Evolutionary conservation across 805 yeast species (phyloP).

Genomic region (Candida manassasensis): DNA sequence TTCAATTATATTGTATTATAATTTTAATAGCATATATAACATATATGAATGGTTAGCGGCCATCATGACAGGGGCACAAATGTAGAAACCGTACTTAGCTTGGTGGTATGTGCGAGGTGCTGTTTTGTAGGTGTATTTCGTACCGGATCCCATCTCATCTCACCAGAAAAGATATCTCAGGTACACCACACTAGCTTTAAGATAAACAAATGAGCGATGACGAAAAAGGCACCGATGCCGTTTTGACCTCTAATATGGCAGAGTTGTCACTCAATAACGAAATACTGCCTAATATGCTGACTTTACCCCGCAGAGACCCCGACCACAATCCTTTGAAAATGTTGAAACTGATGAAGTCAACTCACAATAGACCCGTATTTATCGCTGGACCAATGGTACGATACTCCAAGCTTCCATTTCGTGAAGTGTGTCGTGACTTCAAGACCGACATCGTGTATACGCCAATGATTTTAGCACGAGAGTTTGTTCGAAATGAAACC

Average conservation of each 20-base stretch:
- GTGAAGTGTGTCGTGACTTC: constrained; percentile 69
- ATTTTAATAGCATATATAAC: constrained; percentile 1
- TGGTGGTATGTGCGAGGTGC: too few relatives aligned
- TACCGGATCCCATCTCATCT: too few relatives aligned
- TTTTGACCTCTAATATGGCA: too few relatives aligned
- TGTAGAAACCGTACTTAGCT: too few relatives aligned
- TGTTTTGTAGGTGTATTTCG: too few relatives aligned
- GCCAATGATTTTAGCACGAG: constrained; percentile 96
- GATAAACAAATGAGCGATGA: too few relatives aligned
- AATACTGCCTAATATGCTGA: constrained; percentile 4
- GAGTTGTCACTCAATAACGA: neutral
- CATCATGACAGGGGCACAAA: too few relatives aligned
- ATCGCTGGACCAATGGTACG: constrained; percentile 92
- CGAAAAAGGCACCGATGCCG: too few relatives aligned
- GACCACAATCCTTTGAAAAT: constrained; percentile 31
- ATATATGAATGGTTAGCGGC: too few relatives aligned
- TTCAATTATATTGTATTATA: constrained; percentile 1
- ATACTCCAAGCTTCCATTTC: constrained; percentile 88
- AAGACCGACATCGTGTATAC: constrained; percentile 81
- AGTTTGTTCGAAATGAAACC: constrained; percentile 76
- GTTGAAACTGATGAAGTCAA: constrained; percentile 18
- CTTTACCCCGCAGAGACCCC: constrained; percentile 15
- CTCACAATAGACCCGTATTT: constrained; percentile 31
- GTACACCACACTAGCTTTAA: too few relatives aligned
- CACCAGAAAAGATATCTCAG: too few relatives aligned